Percentiles rank a stretch among this genome's conserved stretches.
Evolutionary conservation across 2,329 filamentous ascomycete genomes (phyloP).

Genomic region (Neurospora sp.): DNA sequence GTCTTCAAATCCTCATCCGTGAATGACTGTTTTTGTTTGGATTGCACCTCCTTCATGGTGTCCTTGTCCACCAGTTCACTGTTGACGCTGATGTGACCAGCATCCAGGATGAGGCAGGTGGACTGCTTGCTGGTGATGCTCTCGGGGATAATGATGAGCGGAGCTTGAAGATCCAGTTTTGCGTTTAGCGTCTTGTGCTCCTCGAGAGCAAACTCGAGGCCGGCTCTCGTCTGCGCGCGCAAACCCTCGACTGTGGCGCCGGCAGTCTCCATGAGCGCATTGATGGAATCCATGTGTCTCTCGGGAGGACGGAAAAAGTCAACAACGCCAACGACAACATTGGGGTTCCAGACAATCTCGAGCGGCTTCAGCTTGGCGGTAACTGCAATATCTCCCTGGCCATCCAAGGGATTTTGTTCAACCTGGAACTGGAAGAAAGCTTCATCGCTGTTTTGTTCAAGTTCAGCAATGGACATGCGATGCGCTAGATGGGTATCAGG

Average conservation of each 20-base stretch:
- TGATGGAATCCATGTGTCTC: conserved; percentile 96
- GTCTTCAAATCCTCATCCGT: conserved; percentile 81
- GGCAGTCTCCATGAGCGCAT: conserved; percentile 87
- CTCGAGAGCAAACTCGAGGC: conserved; percentile 89
- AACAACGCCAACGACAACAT: conserved; percentile 79
- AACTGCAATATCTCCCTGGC: conserved; percentile 81
- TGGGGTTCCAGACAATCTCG: conserved; percentile 96
- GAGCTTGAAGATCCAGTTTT: conserved; percentile 88
- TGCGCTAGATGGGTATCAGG: conserved; percentile 40
- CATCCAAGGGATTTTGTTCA: conserved; percentile 91
- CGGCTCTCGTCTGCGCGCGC: conserved; percentile 88
- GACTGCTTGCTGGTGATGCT: conserved; percentile 74
- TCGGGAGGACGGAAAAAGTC: conserved; percentile 96
- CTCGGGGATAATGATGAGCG: conserved; percentile 91
- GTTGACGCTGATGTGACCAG: conserved; percentile 88
- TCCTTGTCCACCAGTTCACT: conserved; percentile 88
- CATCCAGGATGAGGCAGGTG: conserved; percentile 88
- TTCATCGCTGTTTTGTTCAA: conserved; percentile 44
- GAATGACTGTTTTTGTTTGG: conserved; percentile 80
- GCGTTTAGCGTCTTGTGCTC: conserved; percentile 98
- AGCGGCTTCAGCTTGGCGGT: conserved; percentile 89
- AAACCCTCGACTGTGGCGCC: conserved; percentile 93
- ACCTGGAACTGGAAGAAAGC: conserved; percentile 89
- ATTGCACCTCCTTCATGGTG: conserved; percentile 82
- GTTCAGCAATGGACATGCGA: conserved; percentile 42